A percentile compares a stretch with the other conserved stretches of the same genome.
Evolutionary conservation across 805 yeast species (phyloP).

Genomic region (Lipomyces sp.): DNA sequence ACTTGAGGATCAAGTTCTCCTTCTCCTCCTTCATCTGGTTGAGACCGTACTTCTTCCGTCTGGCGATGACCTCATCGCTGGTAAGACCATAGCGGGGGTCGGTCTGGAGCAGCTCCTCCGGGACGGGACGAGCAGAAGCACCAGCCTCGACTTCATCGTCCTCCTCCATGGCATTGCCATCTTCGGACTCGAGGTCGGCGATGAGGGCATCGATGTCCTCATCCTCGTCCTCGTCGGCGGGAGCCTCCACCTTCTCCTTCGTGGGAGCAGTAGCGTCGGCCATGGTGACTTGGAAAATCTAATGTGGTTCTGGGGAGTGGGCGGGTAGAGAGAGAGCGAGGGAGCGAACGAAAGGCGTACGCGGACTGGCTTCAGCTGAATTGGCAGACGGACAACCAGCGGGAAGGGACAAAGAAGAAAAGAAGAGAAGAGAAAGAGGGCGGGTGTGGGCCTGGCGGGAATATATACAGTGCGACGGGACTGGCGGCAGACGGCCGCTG

Average conservation of each 20-base stretch:
- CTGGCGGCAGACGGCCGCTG: conserved; percentile 1
- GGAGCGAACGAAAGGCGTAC: background rate
- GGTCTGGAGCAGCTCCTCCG: conserved; percentile 81
- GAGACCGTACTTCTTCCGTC: conserved; percentile 87
- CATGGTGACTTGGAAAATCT: conserved; percentile 11
- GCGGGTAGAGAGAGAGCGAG: background rate
- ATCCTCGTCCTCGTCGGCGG: conserved; percentile 59
- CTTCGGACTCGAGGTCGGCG: conserved; percentile 69
- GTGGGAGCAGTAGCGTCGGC: conserved; percentile 31
- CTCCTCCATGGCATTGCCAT: conserved; percentile 44
- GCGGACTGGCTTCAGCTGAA: conserved; percentile 10
- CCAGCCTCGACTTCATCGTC: conserved; percentile 45
- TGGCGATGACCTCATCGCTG: conserved; percentile 69
- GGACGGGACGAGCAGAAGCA: conserved; percentile 69
- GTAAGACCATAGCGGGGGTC: conserved; percentile 75
- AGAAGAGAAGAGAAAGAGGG: background rate
- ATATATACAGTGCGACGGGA: conserved; percentile 14
- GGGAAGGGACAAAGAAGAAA: conserved; percentile 1
- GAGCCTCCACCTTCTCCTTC: conserved; percentile 44
- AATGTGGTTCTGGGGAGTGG: background rate
- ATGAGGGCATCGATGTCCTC: conserved; percentile 57
- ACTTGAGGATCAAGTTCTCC: conserved; percentile 75
- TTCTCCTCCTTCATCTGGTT: conserved; percentile 89
- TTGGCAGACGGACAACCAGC: background rate
- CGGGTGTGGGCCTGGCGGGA: conserved; percentile 14